A percentile compares a stretch with the other conserved stretches of the same genome.
phyloP scores from a whole-genome alignment of 1,284 basidiomycete species.

The Fereydounia khargensis region DNA sequence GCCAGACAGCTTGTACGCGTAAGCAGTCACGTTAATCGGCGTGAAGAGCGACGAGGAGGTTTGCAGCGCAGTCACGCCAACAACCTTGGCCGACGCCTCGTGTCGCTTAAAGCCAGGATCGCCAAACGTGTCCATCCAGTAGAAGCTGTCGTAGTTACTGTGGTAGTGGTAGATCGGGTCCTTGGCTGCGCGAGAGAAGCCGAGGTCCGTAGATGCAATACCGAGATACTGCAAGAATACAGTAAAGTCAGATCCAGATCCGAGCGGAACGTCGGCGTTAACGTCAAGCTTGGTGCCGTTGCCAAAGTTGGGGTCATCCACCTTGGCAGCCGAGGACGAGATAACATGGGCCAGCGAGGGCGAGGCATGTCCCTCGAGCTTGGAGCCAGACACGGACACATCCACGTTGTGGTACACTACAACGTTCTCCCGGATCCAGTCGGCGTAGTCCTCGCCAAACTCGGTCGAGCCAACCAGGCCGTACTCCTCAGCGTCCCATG shows the following conservation, averaged over 20 bases:
- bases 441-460: conserved; percentile 82
- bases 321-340: conserved; percentile 67
- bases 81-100: conserved; percentile 66
- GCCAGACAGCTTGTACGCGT: conserved; percentile 26
- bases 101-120: conserved; percentile 76
- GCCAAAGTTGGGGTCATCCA: conserved; percentile 52
- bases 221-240: conserved; percentile 66
- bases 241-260: conserved; percentile 69
- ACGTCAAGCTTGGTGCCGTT: conserved; percentile 12
- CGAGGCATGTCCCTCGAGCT: conserved; percentile 64
- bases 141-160: conserved; percentile 71
- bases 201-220: conserved; percentile 57
- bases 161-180: conserved; percentile 62
- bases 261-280: conserved; percentile 33
- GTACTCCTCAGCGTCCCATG: conserved; percentile 93
- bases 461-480: conserved; percentile 84
- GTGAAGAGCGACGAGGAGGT: conserved; percentile 65
- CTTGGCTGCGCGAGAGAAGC: conserved; percentile 43
- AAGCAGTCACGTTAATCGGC: conserved; percentile 70
- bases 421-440: conserved; percentile 73
- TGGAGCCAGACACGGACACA: conserved; percentile 69
- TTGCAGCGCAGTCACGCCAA: conserved; percentile 63
- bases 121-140: conserved; percentile 72
- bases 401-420: conserved; percentile 87
- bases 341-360: conserved; percentile 79